Evolutionary conservation across 306 rosid species (phyloP).

Genomic region (Castanea sativa): DNA sequence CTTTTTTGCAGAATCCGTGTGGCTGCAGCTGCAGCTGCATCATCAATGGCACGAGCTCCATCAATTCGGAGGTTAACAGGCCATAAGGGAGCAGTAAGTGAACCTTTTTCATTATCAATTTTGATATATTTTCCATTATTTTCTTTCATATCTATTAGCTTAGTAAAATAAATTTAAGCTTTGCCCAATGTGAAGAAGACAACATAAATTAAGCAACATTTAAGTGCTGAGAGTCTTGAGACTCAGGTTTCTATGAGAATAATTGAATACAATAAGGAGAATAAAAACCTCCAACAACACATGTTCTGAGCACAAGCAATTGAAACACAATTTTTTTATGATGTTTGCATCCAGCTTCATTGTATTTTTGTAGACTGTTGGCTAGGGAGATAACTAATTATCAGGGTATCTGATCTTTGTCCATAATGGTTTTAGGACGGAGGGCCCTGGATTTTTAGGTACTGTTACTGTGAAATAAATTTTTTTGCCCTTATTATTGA

Average conservation of each 20-base stretch:
- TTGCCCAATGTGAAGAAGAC: not conserved
- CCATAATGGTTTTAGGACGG: not conserved
- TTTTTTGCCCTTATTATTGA: not conserved
- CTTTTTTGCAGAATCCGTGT: conserved; percentile 80
- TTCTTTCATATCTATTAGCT: not conserved
- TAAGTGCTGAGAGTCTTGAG: not conserved
- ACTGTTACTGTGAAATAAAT: not conserved
- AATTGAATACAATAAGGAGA: not conserved
- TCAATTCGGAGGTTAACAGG: conserved; percentile 65
- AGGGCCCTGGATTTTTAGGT: not conserved
- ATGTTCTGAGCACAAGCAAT: not conserved
- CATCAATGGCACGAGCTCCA: conserved; percentile 85
- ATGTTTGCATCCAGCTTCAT: not conserved
- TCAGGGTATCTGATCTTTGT: not conserved
- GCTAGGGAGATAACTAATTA: not conserved
- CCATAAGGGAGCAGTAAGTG: conserved; percentile 61
- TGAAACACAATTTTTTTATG: not conserved
- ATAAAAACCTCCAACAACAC: not conserved
- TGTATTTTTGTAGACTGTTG: not conserved
- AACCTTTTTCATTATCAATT: not conserved
- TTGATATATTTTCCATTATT: not conserved
- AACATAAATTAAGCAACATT: not conserved
- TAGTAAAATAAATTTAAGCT: not conserved
- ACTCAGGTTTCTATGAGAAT: not conserved
- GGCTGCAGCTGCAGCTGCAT: conserved; percentile 97